A percentile compares a stretch with the other conserved stretches of the same genome.
Evolutionary conservation across 1,139 yeast genomes (phyloP).

Genomic region (Meyerozyma athensensis): DNA sequence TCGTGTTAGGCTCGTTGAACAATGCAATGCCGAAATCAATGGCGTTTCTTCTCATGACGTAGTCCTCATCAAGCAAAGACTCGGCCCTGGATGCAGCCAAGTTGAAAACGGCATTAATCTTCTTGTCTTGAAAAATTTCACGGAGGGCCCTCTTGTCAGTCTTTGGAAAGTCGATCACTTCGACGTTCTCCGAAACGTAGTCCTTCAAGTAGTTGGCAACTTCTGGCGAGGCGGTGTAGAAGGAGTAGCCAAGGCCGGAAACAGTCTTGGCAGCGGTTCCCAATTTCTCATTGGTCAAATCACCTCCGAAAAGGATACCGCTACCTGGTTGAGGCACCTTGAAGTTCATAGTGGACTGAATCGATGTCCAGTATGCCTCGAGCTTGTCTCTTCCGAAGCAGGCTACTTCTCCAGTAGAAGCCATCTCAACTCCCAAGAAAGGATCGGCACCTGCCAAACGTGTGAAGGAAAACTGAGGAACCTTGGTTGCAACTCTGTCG

Average conservation of each 20-base stretch:
- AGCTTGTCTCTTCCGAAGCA: slow-evolving; percentile 81
- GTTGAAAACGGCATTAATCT: slow-evolving; percentile 85
- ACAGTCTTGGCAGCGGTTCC: slow-evolving; percentile 69
- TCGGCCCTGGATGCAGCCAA: slow-evolving; percentile 89
- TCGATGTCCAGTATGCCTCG: slow-evolving; percentile 97
- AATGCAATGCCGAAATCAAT: slow-evolving; percentile 96
- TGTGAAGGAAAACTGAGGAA: slow-evolving; percentile 96
- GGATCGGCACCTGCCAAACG: slow-evolving; percentile 99
- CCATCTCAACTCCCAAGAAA: slow-evolving; percentile 97
- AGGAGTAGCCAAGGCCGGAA: slow-evolving; percentile 73
- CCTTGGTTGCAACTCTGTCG: slow-evolving; percentile 90
- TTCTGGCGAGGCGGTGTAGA: slow-evolving; percentile 67
- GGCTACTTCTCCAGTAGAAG: slow-evolving; percentile 98
- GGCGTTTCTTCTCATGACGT: slow-evolving; percentile 97
- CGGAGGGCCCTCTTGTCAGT: slow-evolving; percentile 89
- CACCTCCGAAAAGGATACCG: slow-evolving; percentile 93
- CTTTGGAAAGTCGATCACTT: slow-evolving; percentile 83
- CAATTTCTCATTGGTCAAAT: slow-evolving; percentile 63
- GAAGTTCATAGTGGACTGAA: slow-evolving; percentile 97
- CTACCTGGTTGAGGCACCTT: slow-evolving; percentile 85
- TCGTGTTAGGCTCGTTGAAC: slow-evolving; percentile 94
- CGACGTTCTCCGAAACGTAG: slow-evolving; percentile 46
- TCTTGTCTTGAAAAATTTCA: slow-evolving; percentile 83
- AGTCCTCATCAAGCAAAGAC: slow-evolving; percentile 77
- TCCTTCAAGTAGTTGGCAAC: slow-evolving; percentile 65